Base-by-base conservation (phyloP, 768 basidiomycete genomes). In the Brasilioporus rufonigricans region DNA sequence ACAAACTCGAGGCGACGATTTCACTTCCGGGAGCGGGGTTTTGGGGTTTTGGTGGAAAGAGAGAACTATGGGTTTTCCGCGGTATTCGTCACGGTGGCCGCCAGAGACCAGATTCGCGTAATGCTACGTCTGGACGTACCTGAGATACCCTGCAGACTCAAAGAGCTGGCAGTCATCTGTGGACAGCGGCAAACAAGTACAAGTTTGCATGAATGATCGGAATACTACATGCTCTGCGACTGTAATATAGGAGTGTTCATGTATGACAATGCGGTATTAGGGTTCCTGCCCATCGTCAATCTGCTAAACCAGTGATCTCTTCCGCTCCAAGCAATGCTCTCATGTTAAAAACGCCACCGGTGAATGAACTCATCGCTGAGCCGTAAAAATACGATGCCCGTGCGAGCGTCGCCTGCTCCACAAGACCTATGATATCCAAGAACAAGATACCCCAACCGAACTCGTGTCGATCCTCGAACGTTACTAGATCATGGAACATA, bases 11-110 rank as follows among this genome's bases (percentile, higher is more conserved):
- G 59, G 85, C 86, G 2, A 80, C 84, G 21, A 69, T 91, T n/a
- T 80, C 83, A 0, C 77, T 91, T 62, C 82, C 76, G 1, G 63
- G 70, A 6, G 53, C 62, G 12, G 73, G 74, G 5, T 57, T 75
- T 27, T 61, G 77, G 45, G 72, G 74, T 23, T 63, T 80, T 24
- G 69, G 74, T 16, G 63, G 69, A 16, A 76, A 77, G 53, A 80
- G 76, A 61, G 87, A 89, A 65, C 61, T 87, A 16, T 81, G 87
- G 73, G 74, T 90, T 24, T 88, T 90, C 74, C 79, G 78, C 59
- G 75, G 83, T 47, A 60, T 50, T 36, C 63, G 62, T n/a, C n/a
- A n/a, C n/a, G n/a, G n/a, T 55, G 52, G 55, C 52, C 71, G 63
- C 50, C 59, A 71, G 50, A 61, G 68, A 48, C 44, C 65, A 19